Conservation (phyloP, 2,329 filamentous ascomycete genomes). For the Blastomyces gilchristii region DNA sequence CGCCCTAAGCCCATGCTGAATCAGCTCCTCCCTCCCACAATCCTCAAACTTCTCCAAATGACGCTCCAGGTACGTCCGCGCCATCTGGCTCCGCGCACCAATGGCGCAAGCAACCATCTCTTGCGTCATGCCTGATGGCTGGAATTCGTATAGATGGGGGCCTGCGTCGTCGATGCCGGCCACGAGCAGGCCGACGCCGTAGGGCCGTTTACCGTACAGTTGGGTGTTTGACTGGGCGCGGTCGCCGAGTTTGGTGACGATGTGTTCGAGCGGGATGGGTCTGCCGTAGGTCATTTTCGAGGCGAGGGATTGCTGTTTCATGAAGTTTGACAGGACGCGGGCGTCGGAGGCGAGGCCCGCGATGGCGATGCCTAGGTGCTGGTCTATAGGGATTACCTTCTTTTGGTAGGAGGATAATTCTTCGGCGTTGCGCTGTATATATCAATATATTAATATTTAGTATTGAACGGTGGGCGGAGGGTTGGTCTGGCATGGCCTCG, state of each 20-base stretch:
- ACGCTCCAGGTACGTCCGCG: constrained; percentile 88
- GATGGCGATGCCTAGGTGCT: constrained; percentile 89
- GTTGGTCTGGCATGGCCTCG: constrained; percentile 7
- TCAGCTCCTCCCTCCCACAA: constrained; percentile 70
- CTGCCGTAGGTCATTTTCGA: constrained; percentile 94
- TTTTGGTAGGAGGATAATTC: constrained; percentile 99
- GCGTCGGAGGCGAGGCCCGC: constrained; percentile 95
- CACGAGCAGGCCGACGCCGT: constrained; percentile 86
- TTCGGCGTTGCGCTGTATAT: constrained; percentile 80
- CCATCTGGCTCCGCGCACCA: constrained; percentile 93
- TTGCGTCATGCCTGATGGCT: constrained; percentile 88
- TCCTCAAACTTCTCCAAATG: constrained; percentile 74
- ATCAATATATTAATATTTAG: neutral
- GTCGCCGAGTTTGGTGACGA: constrained; percentile 86
- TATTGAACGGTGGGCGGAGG: neutral
- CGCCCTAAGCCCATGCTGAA: constrained; percentile 80
- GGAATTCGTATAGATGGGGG: constrained; percentile 96
- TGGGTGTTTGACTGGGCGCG: constrained; percentile 97
- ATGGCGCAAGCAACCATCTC: constrained; percentile 97
- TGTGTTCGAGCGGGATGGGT: constrained; percentile 77
- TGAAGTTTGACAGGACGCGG: constrained; percentile 98
- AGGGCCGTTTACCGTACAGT: constrained; percentile 90
- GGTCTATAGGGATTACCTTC: constrained; percentile 95
- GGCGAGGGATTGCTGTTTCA: constrained; percentile 97
- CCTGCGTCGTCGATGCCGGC: constrained; percentile 89